Evolutionary conservation across 1,284 basidiomycete species (phyloP).

Genomic region (Agroathelia rolfsii): DNA sequence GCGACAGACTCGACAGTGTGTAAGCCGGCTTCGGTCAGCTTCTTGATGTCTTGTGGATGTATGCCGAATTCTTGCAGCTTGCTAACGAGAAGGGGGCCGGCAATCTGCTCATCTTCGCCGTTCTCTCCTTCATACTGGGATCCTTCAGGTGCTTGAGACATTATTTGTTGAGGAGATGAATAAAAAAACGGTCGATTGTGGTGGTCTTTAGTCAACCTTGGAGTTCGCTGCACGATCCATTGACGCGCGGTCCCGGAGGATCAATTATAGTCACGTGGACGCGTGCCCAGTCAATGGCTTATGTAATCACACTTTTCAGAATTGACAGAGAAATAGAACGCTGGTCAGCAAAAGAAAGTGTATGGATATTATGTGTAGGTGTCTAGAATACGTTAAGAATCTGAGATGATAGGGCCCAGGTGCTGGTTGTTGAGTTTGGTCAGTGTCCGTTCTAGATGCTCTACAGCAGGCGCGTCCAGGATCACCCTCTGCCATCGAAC

Average conservation of each 20-base stretch:
- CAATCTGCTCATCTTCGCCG: conserved; percentile 47
- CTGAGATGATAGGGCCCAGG: no score
- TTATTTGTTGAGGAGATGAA: conserved; percentile 12
- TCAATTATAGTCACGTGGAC: conserved; percentile 11
- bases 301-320: no score
- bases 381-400: no score
- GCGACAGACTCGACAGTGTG: conserved; percentile 95
- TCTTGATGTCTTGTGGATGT: conserved; percentile 88
- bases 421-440: no score
- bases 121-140: conserved; percentile 37
- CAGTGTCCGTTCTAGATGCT: conserved; percentile 56
- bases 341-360: no score
- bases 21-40: conserved; percentile 86
- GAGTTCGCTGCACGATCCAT: no score
- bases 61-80: conserved; percentile 92
- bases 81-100: conserved; percentile 73
- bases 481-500: conserved; percentile 68
- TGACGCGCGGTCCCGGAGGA: no score
- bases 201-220: no score
- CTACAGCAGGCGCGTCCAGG: conserved; percentile 61
- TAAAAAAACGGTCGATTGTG: no score
- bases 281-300: no score
- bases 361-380: no score
- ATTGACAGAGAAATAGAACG: no score
- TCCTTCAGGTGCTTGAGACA: conserved; percentile 42